phyloP scores from a whole-genome alignment of 257 asterid genomes.

The Penstemon newberryi region DNA sequence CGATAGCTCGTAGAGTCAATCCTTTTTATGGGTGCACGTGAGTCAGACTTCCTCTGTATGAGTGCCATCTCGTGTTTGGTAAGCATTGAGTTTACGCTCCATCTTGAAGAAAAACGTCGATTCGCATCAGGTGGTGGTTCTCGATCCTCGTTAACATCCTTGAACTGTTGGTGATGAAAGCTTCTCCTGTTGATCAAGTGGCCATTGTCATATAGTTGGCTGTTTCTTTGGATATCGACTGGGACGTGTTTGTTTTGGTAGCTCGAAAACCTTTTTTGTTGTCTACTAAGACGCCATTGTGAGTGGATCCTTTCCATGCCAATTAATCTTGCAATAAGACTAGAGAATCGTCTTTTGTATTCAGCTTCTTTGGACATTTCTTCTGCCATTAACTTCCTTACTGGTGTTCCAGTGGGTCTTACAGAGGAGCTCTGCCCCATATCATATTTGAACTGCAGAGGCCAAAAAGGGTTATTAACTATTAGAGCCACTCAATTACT shows the following conservation, averaged over 20 bases:
- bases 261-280: slow-evolving; percentile 45
- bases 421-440: slow-evolving; percentile 48
- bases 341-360: slow-evolving; percentile 55
- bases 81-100: slow-evolving; percentile 55
- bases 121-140: slow-evolving; percentile 74
- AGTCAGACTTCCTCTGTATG: slow-evolving; percentile 55
- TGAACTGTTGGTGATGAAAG: slow-evolving; percentile 60
- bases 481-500: slow-evolving; percentile 9
- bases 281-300: slow-evolving; percentile 54
- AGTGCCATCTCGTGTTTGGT: slow-evolving; percentile 53
- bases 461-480: slow-evolving; percentile 27
- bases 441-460: slow-evolving; percentile 48
- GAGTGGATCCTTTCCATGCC: slow-evolving; percentile 82
- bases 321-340: slow-evolving; percentile 77
- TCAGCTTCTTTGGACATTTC: slow-evolving; percentile 76
- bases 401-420: slow-evolving; percentile 50
- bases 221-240: slow-evolving; percentile 27
- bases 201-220: slow-evolving; percentile 32
- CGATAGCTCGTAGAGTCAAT: slow-evolving; percentile 52
- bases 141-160: slow-evolving; percentile 81
- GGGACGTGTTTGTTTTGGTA: slow-evolving; percentile 39
- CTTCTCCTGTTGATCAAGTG: slow-evolving; percentile 37
- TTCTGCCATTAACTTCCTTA: slow-evolving; percentile 71
- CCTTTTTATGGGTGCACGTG: slow-evolving; percentile 52
- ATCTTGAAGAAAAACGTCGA: slow-evolving; percentile 64